These are phyloP conservation scores for Cylindrotheca closterium DNA, from an alignment of 108 stramenopile species.

Conservation along the genomic window DNA sequence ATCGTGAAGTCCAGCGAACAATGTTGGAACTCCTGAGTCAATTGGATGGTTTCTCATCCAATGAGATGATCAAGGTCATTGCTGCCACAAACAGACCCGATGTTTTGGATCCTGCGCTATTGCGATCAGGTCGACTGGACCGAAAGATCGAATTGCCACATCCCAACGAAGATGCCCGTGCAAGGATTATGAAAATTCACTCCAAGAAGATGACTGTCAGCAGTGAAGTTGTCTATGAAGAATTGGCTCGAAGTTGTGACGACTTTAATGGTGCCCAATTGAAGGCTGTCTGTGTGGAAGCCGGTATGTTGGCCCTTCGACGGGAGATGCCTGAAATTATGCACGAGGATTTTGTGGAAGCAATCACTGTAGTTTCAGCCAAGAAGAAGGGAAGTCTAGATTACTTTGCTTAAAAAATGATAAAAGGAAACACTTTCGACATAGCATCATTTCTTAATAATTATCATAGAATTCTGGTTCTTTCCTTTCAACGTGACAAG, in stretches of 20 bases:
- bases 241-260: constrained; percentile 92
- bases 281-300: constrained; percentile 98
- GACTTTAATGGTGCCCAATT: constrained; percentile 99
- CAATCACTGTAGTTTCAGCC: constrained; percentile 95
- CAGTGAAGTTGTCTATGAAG: constrained; percentile 93
- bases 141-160: constrained; percentile 99
- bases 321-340: constrained; percentile 43
- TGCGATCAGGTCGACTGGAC: constrained; percentile 96
- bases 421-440: background rate
- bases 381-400: constrained; percentile 98
- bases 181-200: constrained; percentile 94
- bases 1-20: constrained; percentile 99
- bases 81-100: constrained; percentile 98
- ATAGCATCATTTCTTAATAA: no score
- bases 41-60: constrained; percentile 95
- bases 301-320: constrained; percentile 97
- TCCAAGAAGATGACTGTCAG: constrained; percentile 91
- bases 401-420: constrained; percentile 87
- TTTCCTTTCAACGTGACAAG: no score
- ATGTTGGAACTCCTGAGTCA: constrained; percentile 99
- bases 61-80: constrained; percentile 99
- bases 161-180: constrained; percentile 94
- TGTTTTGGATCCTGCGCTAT: constrained; percentile 96
- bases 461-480: no score
- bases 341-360: constrained; percentile 98